These are phyloP conservation scores for Annulohypoxylon nitens DNA, from an alignment of 495 filamentous ascomycete genomes.

Conservation along the genomic window DNA sequence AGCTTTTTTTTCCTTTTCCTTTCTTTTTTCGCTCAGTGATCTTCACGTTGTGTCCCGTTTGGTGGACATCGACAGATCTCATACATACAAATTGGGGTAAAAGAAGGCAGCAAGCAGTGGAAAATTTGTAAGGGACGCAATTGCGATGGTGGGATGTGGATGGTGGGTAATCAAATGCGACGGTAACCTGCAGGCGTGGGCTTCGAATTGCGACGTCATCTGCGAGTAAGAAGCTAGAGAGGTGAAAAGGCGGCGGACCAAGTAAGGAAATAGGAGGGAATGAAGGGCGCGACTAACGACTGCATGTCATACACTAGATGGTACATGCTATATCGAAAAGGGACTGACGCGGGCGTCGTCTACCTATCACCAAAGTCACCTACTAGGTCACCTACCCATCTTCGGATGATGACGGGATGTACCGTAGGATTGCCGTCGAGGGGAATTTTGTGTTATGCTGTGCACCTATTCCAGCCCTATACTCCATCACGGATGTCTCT, in stretches of 20 bases:
- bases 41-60: background rate
- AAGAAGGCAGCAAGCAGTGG: constrained; percentile 11
- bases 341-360: background rate
- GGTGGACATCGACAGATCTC: background rate
- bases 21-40: background rate
- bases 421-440: background rate
- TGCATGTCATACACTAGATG: constrained; percentile 9
- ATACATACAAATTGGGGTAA: constrained; percentile 7
- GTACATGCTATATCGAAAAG: background rate
- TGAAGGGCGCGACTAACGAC: background rate
- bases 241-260: constrained; percentile 5
- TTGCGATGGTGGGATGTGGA: background rate
- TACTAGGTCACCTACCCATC: too few species aligned
- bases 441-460: background rate
- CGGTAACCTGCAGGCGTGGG: constrained; percentile 33
- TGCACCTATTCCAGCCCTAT: constrained; percentile 7
- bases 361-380: background rate
- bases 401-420: constrained; percentile 7
- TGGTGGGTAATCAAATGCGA: constrained; percentile 50
- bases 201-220: constrained; percentile 36
- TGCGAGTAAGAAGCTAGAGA: constrained; percentile 15
- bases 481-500: background rate
- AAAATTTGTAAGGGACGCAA: constrained; percentile 25
- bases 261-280: background rate
- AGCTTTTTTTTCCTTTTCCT: background rate